These are phyloP conservation scores for Pseudogymnoascus sp. DNA, from an alignment of 2,329 filamentous ascomycete genomes.

Conservation along the genomic window DNA sequence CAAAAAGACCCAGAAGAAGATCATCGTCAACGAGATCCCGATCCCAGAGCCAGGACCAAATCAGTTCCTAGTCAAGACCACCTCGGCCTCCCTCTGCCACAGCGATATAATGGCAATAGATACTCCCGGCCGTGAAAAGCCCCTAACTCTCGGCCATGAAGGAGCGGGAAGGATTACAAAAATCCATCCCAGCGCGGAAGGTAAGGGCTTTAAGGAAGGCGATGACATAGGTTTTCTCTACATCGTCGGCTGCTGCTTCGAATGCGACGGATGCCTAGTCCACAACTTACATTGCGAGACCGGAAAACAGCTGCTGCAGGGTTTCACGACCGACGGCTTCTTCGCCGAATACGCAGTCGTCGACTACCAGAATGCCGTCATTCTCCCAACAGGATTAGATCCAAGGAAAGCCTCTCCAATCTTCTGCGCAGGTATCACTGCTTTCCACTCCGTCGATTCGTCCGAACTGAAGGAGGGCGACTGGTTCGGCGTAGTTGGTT, in stretches of 20 bases:
- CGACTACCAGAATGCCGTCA: slow-evolving; percentile 36
- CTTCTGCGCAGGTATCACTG: slow-evolving; percentile 43
- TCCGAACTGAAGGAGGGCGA: slow-evolving; percentile 30
- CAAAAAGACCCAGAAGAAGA: slow-evolving; percentile 7
- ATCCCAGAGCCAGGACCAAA: slow-evolving; percentile 10
- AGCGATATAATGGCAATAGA: slow-evolving; percentile 25
- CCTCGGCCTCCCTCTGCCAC: slow-evolving; percentile 31
- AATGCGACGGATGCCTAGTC: slow-evolving; percentile 38
- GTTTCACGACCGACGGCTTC: slow-evolving; percentile 36
- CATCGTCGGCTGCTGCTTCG: slow-evolving; percentile 37
- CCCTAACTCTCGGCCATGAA: slow-evolving; percentile 20
- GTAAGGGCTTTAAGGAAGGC: slow-evolving; percentile 34
- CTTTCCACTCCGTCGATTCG: slow-evolving; percentile 33
- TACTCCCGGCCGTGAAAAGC: slow-evolving; percentile 11
- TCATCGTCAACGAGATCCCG: slow-evolving; percentile 9
- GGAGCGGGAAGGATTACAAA: slow-evolving; percentile 31
- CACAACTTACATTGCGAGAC: slow-evolving; percentile 35
- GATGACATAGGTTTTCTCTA: slow-evolving; percentile 39
- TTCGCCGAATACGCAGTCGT: slow-evolving; percentile 40
- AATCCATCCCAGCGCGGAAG: slow-evolving; percentile 29
- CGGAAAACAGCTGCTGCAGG: slow-evolving; percentile 33
- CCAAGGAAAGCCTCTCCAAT: slow-evolving; percentile 33
- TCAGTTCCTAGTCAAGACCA: slow-evolving; percentile 29
- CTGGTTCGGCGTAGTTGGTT: slow-evolving; percentile 11
- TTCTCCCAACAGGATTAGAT: slow-evolving; percentile 31